Percentiles rank a stretch among this genome's conserved stretches.
Conservation (phyloP, 108 stramenopile species). For the Aurantiochytrium sp. region DNA sequence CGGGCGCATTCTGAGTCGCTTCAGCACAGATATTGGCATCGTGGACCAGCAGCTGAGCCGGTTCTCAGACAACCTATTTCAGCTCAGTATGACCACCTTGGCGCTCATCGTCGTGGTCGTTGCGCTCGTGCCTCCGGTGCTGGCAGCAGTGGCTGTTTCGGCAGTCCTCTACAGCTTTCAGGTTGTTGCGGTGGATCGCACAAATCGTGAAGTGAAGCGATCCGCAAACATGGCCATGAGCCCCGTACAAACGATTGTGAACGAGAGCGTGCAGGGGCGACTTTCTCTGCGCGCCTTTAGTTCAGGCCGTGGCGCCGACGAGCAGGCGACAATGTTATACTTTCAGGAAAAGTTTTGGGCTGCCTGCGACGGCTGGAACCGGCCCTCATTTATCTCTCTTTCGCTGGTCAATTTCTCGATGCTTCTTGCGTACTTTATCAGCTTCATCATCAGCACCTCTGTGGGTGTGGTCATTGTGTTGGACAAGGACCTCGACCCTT, state of each 20-base stretch:
- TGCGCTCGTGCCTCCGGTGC: background rate
- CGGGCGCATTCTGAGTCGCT: slow-evolving; percentile 74
- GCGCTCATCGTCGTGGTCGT: background rate
- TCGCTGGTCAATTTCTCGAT: background rate
- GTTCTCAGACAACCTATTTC: background rate
- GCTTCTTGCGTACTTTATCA: slow-evolving; percentile 63
- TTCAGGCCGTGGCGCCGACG: background rate
- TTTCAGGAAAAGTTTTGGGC: background rate
- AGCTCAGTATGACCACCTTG: background rate
- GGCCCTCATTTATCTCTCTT: background rate
- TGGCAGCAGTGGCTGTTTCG: background rate
- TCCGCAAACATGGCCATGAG: background rate
- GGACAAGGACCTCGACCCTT: slow-evolving; percentile 59
- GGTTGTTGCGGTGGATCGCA: background rate
- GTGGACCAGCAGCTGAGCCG: background rate
- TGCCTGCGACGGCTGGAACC: background rate
- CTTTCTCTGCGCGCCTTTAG: background rate
- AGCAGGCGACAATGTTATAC: background rate
- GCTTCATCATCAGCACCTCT: slow-evolving; percentile 56
- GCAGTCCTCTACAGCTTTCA: background rate
- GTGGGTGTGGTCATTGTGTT: slow-evolving; percentile 69
- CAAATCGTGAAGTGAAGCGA: slow-evolving; percentile 26
- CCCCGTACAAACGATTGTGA: background rate
- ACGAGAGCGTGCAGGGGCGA: background rate
- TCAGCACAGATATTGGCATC: slow-evolving; percentile 8